Percentiles rank a stretch among this genome's conserved stretches.
These are phyloP conservation scores for Acacia acuminata DNA, from an alignment of 306 rosid genomes.

Conservation along the genomic window DNA sequence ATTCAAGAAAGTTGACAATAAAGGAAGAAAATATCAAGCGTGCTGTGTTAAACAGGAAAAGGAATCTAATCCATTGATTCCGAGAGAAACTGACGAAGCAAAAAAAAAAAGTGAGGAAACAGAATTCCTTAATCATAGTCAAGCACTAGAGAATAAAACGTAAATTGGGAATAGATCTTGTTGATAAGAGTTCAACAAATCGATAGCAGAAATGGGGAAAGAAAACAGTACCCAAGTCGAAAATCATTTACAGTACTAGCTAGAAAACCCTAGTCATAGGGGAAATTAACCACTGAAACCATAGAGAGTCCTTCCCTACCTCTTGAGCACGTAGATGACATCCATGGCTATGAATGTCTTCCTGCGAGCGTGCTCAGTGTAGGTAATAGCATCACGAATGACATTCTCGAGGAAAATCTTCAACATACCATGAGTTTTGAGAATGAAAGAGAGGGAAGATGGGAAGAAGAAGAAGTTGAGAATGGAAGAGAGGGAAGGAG, in stretches of 20 bases:
- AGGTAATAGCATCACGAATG: background rate
- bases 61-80: background rate
- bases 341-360: slow-evolving; percentile 59
- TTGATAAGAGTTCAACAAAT: background rate
- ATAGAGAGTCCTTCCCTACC: slow-evolving; percentile 45
- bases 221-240: background rate
- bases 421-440: background rate
- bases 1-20: too few relatives aligned
- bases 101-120: background rate
- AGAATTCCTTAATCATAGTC: background rate
- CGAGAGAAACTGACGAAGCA: background rate
- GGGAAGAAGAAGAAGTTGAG: too few relatives aligned
- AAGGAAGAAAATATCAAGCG: too few relatives aligned
- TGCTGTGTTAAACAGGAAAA: background rate
- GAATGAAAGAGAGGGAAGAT: too few relatives aligned
- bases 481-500: too few relatives aligned
- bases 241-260: background rate
- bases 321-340: slow-evolving; percentile 46
- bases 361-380: slow-evolving; percentile 39
- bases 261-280: background rate
- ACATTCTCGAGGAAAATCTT: background rate
- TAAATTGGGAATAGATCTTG: background rate
- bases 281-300: slow-evolving; percentile 30
- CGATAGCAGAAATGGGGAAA: background rate
- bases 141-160: background rate